Percentiles rank a stretch among this genome's conserved stretches.
phyloP scores from a whole-genome alignment of 768 basidiomycete genomes.

The Cyclocybe aegerita region DNA sequence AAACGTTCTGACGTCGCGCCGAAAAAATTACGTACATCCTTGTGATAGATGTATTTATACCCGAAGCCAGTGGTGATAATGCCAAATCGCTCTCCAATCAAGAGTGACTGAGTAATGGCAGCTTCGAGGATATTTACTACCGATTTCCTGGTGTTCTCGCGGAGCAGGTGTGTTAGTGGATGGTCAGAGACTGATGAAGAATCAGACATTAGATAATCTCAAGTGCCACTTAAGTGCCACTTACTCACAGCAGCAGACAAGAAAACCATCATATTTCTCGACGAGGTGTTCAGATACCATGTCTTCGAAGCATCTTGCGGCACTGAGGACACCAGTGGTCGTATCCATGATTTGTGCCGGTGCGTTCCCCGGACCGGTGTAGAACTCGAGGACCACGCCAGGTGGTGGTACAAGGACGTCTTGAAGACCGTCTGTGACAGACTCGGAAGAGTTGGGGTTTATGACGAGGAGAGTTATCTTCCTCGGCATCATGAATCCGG shows the following conservation, averaged over 20 bases:
- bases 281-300: constrained; percentile 22
- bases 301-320: constrained; percentile 28
- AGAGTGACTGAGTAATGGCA: constrained; percentile 29
- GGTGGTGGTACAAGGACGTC: constrained; percentile 26
- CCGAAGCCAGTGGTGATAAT: constrained; percentile 35
- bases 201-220: neutral
- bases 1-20: constrained; percentile 33
- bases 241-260: constrained; percentile 38
- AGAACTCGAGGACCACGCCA: constrained; percentile 26
- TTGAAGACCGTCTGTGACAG: constrained; percentile 31
- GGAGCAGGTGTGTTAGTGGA: constrained; percentile 32
- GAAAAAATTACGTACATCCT: constrained; percentile 32
- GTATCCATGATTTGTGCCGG: constrained; percentile 32
- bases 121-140: constrained; percentile 35
- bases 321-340: constrained; percentile 29
- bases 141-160: constrained; percentile 30
- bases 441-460: constrained; percentile 36
- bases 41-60: constrained; percentile 30
- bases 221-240: no score
- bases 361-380: constrained; percentile 30
- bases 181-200: constrained; percentile 32
- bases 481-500: no score
- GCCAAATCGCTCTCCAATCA: constrained; percentile 35
- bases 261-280: constrained; percentile 31
- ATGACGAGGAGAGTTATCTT: constrained; percentile 26